Percentiles rank a stretch among this genome's conserved stretches.
Conservation (phyloP, 805 yeast species). For the Saccharomycopsis babjevae region DNA sequence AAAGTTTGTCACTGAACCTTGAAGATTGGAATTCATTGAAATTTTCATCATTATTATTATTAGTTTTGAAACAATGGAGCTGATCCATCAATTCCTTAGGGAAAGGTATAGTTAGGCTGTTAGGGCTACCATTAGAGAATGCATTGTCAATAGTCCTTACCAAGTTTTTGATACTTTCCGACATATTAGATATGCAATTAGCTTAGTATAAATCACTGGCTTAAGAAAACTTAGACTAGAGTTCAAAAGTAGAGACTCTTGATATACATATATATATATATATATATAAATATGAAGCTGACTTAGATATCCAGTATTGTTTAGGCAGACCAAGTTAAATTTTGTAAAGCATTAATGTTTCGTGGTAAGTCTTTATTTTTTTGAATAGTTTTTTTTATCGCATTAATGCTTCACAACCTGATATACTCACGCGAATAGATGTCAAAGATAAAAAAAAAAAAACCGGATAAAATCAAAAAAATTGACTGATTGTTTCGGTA, state of each 20-base stretch:
- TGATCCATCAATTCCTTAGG: neutral
- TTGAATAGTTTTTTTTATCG: neutral
- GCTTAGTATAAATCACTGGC: neutral
- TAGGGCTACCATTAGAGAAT: neutral
- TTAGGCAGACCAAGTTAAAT: too few relatives aligned
- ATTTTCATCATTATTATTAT: slow-evolving; percentile 5
- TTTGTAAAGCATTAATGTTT: too few relatives aligned
- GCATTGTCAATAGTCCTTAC: slow-evolving; percentile 11
- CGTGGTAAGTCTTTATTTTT: neutral
- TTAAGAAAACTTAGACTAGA: neutral
- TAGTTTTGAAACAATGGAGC: slow-evolving; percentile 3
- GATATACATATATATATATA: too few relatives aligned
- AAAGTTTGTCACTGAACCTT: slow-evolving; percentile 5
- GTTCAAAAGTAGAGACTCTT: neutral
- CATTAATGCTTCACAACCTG: neutral
- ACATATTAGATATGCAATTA: neutral
- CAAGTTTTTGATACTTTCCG: neutral
- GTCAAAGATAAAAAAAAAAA: neutral
- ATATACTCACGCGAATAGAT: neutral
- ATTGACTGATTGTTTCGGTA: too few relatives aligned
- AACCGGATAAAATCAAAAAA: too few relatives aligned
- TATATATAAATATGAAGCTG: too few relatives aligned
- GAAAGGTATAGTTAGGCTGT: slow-evolving; percentile 2
- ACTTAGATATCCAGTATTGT: too few relatives aligned
- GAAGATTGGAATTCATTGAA: neutral